These are phyloP conservation scores for Helminthosporium solani DNA, from an alignment of 2,329 filamentous ascomycete genomes.

Conservation along the genomic window DNA sequence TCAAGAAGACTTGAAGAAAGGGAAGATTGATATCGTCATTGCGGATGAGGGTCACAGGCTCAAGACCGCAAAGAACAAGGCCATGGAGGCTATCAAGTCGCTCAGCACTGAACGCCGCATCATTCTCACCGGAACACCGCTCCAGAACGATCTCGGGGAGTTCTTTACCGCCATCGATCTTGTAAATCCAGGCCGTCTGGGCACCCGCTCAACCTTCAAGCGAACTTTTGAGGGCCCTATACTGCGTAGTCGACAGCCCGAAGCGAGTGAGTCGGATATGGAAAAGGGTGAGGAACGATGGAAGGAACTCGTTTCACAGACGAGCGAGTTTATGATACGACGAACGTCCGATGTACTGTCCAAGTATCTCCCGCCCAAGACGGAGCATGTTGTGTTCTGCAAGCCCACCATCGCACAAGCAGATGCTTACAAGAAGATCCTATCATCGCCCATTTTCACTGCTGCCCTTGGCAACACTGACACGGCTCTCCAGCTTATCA, in stretches of 20 bases:
- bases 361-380: constrained; percentile 66
- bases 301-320: constrained; percentile 61
- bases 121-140: constrained; percentile 66
- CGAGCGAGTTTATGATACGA: constrained; percentile 65
- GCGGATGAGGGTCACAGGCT: constrained; percentile 69
- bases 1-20: constrained; percentile 64
- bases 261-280: constrained; percentile 60
- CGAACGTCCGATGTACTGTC: constrained; percentile 66
- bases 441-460: constrained; percentile 65
- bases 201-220: constrained; percentile 63
- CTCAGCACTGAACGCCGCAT: constrained; percentile 62
- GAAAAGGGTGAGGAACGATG: constrained; percentile 64
- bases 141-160: constrained; percentile 68
- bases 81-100: constrained; percentile 64
- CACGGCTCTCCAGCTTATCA: constrained; percentile 67
- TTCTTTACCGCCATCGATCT: constrained; percentile 70
- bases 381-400: constrained; percentile 68
- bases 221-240: constrained; percentile 66
- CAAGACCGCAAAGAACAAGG: constrained; percentile 69
- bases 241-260: constrained; percentile 63
- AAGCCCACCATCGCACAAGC: constrained; percentile 61
- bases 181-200: constrained; percentile 66
- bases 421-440: constrained; percentile 62
- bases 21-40: constrained; percentile 66
- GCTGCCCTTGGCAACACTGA: constrained; percentile 63